Evolutionary conservation across 345 rosid genomes (phyloP).

Genomic region (Aquilaria yunnanensis): DNA sequence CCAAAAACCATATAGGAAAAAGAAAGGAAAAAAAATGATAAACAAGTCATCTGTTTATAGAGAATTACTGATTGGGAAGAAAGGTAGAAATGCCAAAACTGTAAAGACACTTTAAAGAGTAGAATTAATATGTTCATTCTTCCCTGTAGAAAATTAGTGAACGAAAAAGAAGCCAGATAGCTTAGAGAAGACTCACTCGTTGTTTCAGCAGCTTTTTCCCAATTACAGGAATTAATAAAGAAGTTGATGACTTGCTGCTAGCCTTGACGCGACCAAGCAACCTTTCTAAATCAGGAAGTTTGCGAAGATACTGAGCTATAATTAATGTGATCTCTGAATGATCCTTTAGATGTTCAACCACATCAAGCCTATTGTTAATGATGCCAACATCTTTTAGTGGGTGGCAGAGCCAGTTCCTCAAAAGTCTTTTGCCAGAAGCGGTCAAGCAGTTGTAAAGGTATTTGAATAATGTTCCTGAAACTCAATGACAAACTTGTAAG

Average conservation of each 20-base stretch:
- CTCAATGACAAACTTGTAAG: slow-evolving; percentile 3
- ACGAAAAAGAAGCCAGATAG: neutral
- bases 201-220: slow-evolving; percentile 71
- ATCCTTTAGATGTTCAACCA: slow-evolving; percentile 45
- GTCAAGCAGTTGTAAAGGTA: slow-evolving; percentile 82
- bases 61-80: too few relatives aligned
- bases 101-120: too few relatives aligned
- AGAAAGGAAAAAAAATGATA: too few relatives aligned
- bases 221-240: slow-evolving; percentile 56
- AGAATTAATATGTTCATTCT: too few relatives aligned
- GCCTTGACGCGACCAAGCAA: slow-evolving; percentile 75
- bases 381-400: slow-evolving; percentile 68
- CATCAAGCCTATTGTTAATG: slow-evolving; percentile 77
- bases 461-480: slow-evolving; percentile 77
- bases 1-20: too few relatives aligned
- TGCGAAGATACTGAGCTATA: slow-evolving; percentile 55
- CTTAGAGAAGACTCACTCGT: slow-evolving; percentile 37
- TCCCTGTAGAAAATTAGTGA: neutral
- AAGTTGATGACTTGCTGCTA: slow-evolving; percentile 56
- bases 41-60: too few relatives aligned
- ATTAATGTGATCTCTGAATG: slow-evolving; percentile 47
- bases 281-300: slow-evolving; percentile 86
- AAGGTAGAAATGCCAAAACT: too few relatives aligned
- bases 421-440: slow-evolving; percentile 77
- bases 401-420: slow-evolving; percentile 94